Conservation (phyloP, 352 stramenopile genomes). For the Hyaloperonospora brassicae region DNA sequence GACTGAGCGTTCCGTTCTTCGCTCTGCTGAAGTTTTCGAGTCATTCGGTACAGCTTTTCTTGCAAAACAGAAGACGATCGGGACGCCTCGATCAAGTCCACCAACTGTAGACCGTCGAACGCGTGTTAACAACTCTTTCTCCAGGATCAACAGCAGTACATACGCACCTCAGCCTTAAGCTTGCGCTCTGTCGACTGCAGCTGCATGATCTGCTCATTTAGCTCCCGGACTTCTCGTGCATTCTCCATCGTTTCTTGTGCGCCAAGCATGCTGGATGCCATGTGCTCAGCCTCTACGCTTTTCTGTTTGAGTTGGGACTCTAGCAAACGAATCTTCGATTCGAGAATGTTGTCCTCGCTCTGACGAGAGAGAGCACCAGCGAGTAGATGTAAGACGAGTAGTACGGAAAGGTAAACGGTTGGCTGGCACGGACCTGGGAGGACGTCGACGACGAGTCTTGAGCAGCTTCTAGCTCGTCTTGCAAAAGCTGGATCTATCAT, state of each 20-base stretch:
- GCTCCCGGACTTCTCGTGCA: slow-evolving; percentile 35
- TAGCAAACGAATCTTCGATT: slow-evolving; percentile 62
- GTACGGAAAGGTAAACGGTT: slow-evolving; percentile 1
- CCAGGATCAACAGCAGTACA: not conserved
- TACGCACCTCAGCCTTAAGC: slow-evolving; percentile 59
- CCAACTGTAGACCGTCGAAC: slow-evolving; percentile 30
- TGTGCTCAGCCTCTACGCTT: slow-evolving; percentile 39
- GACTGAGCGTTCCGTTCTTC: slow-evolving; percentile 41
- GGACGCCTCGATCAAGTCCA: slow-evolving; percentile 60
- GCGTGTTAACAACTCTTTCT: not conserved
- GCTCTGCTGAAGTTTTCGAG: slow-evolving; percentile 44
- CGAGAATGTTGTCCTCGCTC: slow-evolving; percentile 47
- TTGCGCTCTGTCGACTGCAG: slow-evolving; percentile 54
- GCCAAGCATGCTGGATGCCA: slow-evolving; percentile 34
- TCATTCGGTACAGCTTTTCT: slow-evolving; percentile 50
- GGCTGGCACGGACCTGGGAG: slow-evolving; percentile 22
- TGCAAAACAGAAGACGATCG: slow-evolving; percentile 49
- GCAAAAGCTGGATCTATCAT: slow-evolving; percentile 47
- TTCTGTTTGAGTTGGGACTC: slow-evolving; percentile 60
- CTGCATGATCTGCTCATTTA: slow-evolving; percentile 57
- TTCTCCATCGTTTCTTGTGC: slow-evolving; percentile 43
- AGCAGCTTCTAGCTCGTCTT: slow-evolving; percentile 47
- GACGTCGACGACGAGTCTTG: slow-evolving; percentile 32
- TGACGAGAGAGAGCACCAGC: slow-evolving; percentile 22
- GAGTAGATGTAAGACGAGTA: slow-evolving; percentile 16